These are phyloP conservation scores for Apiospora malaysiana DNA, from an alignment of 2,329 filamentous ascomycete species.

Conservation along the genomic window DNA sequence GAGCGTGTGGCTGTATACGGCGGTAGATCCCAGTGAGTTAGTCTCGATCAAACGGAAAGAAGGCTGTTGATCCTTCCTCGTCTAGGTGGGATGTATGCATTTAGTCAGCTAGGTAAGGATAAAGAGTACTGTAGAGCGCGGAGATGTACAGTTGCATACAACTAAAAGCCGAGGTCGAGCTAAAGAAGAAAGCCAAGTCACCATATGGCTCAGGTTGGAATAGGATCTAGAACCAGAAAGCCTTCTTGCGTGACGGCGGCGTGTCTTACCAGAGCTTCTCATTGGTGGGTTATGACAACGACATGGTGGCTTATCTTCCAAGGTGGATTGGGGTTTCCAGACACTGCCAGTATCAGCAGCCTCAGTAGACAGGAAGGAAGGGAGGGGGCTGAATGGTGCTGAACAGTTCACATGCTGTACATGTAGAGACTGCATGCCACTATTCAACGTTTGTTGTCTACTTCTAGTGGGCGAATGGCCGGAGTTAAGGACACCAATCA, in stretches of 20 bases:
- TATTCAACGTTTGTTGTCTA: too few species aligned
- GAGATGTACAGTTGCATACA: background rate
- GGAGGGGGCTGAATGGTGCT: too few species aligned
- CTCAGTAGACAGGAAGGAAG: too few species aligned
- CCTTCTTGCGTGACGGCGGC: background rate
- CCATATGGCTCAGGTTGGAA: too few species aligned
- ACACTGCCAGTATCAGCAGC: too few species aligned
- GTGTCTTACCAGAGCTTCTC: background rate
- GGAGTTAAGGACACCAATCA: background rate
- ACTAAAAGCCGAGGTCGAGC: background rate
- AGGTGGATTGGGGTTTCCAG: background rate
- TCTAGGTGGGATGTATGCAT: background rate
- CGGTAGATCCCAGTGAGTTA: background rate
- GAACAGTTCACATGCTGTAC: too few species aligned
- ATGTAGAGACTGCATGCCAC: background rate
- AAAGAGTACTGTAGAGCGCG: background rate
- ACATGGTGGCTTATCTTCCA: background rate
- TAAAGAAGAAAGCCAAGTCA: background rate
- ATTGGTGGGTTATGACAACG: background rate
- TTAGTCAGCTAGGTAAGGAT: background rate
- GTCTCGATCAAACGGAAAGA: background rate
- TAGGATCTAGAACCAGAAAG: background rate
- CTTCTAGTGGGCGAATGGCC: too few species aligned
- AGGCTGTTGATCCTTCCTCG: conserved; percentile 10
- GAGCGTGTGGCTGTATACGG: background rate